Percentiles rank a stretch among this genome's conserved stretches.
phyloP scores from a whole-genome alignment of 257 asterid species.

The Euphrasia confusa region DNA sequence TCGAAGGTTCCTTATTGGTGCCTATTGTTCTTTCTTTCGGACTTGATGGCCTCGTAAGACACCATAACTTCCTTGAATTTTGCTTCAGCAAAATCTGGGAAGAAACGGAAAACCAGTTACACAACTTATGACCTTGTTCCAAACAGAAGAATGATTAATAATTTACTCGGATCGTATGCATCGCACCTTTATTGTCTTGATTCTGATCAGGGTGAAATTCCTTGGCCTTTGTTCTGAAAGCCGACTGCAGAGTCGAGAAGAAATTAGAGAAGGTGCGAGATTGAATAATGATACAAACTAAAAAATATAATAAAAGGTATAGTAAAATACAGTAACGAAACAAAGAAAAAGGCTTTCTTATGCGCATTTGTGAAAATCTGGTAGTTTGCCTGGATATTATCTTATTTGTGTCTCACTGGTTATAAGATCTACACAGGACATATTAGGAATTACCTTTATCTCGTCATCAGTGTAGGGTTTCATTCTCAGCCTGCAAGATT shows the following conservation, averaged over 20 bases:
- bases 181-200: slow-evolving; percentile 63
- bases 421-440: background rate
- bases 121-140: background rate
- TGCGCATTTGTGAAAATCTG: too few relatives aligned
- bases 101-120: slow-evolving; percentile 6
- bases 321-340: too few relatives aligned
- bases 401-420: background rate
- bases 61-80: slow-evolving; percentile 78
- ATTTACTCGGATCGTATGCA: background rate
- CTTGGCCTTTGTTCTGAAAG: slow-evolving; percentile 74
- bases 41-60: slow-evolving; percentile 49
- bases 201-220: slow-evolving; percentile 88
- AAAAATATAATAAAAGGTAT: background rate
- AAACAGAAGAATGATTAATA: background rate
- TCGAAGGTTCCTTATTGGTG: slow-evolving; percentile 11
- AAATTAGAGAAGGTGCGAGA: slow-evolving; percentile 12
- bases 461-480: slow-evolving; percentile 62
- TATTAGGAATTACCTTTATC: slow-evolving; percentile 53
- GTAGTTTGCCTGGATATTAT: too few relatives aligned
- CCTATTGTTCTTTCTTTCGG: slow-evolving; percentile 53
- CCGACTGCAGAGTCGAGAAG: slow-evolving; percentile 48
- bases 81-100: slow-evolving; percentile 64
- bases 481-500: slow-evolving; percentile 45
- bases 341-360: background rate
- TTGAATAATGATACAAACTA: background rate